Evolutionary conservation across 2,329 filamentous ascomycete species (phyloP).

Genomic region (Sarocladium brachiariae): DNA sequence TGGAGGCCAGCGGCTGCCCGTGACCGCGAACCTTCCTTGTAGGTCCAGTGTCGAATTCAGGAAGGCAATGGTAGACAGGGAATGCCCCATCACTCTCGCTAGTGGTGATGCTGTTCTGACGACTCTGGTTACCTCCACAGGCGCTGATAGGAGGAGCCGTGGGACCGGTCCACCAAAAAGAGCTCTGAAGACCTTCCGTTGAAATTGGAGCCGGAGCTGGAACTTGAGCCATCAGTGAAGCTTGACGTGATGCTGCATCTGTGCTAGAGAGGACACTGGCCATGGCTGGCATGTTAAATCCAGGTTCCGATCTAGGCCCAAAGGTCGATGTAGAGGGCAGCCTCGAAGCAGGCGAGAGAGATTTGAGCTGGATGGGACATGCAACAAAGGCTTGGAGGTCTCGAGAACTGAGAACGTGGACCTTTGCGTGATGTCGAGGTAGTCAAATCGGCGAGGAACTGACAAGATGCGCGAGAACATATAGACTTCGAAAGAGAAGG

Average conservation of each 20-base stretch:
- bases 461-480: too few relatives aligned
- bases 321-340: background rate
- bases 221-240: background rate
- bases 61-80: slow-evolving; percentile 3
- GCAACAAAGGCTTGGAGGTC: background rate
- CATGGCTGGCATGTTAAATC: background rate
- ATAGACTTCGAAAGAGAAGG: too few relatives aligned
- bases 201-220: background rate
- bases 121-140: background rate
- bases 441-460: background rate
- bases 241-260: background rate
- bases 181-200: too few relatives aligned
- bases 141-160: slow-evolving; percentile 2
- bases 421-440: background rate
- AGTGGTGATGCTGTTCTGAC: background rate
- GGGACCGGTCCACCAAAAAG: slow-evolving; percentile 2
- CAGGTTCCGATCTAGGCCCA: background rate
- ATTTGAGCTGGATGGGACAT: background rate
- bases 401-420: background rate
- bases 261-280: background rate
- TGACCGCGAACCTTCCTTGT: background rate
- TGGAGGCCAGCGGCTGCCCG: background rate
- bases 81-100: slow-evolving; percentile 4
- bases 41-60: background rate
- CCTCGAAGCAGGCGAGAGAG: background rate